These are phyloP conservation scores for Lasiodiplodia hormozganensis DNA, from an alignment of 2,329 filamentous ascomycete genomes.

Conservation along the genomic window DNA sequence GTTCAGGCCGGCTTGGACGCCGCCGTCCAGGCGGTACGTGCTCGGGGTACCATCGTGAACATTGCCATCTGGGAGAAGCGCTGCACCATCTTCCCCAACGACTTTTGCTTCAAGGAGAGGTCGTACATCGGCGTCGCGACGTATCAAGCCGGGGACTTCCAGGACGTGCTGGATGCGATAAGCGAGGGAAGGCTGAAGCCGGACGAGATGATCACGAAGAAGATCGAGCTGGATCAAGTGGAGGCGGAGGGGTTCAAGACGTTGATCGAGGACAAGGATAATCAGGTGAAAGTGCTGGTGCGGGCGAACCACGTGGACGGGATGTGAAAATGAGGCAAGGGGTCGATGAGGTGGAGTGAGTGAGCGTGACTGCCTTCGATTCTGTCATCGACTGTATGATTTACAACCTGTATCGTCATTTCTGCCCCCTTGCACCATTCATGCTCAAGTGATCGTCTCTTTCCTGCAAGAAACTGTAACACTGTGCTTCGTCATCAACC, in stretches of 20 bases:
- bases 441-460: no score
- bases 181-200: slow-evolving; percentile 52
- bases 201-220: slow-evolving; percentile 58
- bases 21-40: slow-evolving; percentile 57
- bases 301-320: slow-evolving; percentile 34
- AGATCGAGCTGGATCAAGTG: slow-evolving; percentile 54
- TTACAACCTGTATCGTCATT: slow-evolving; percentile 1
- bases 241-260: slow-evolving; percentile 56
- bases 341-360: background rate
- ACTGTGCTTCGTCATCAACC: background rate
- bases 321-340: background rate
- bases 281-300: slow-evolving; percentile 58
- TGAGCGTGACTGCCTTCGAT: background rate
- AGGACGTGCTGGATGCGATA: slow-evolving; percentile 54
- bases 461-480: background rate
- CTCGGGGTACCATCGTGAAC: slow-evolving; percentile 60
- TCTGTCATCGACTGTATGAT: background rate
- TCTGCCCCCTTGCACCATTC: background rate
- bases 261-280: slow-evolving; percentile 57
- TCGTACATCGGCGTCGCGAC: slow-evolving; percentile 61
- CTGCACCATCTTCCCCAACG: slow-evolving; percentile 57
- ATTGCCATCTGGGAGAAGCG: slow-evolving; percentile 64
- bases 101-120: slow-evolving; percentile 60
- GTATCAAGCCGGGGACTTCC: slow-evolving; percentile 59
- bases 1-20: slow-evolving; percentile 59